These are phyloP conservation scores for Entomortierella beljakovae DNA, from an alignment of 192 early-diverging fungal genomes.

Conservation along the genomic window DNA sequence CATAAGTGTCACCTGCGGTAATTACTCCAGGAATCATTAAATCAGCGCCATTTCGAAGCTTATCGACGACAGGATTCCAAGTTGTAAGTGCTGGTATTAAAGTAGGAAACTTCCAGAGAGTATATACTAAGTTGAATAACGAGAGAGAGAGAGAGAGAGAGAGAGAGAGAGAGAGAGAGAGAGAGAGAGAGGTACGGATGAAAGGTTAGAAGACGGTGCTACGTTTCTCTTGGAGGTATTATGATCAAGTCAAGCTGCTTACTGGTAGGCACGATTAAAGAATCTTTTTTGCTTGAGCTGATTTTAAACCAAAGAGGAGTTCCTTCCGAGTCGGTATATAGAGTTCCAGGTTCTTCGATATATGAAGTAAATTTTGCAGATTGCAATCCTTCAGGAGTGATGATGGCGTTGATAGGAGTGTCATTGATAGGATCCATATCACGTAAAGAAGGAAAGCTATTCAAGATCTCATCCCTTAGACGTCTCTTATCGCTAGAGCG, in stretches of 20 bases:
- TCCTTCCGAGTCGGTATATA: conserved; percentile 69
- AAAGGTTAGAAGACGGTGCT: too few relatives aligned
- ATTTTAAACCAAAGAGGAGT: conserved; percentile 77
- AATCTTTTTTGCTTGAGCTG: conserved; percentile 41
- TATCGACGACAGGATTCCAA: conserved; percentile 73
- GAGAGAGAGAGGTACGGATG: neutral
- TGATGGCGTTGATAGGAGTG: conserved; percentile 44
- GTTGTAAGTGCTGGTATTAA: conserved; percentile 77
- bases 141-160: neutral
- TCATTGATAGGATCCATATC: conserved; percentile 51
- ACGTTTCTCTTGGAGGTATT: neutral
- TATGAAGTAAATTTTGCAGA: conserved; percentile 76
- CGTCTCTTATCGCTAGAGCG: conserved; percentile 76
- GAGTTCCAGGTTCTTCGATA: conserved; percentile 68
- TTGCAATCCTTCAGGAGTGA: conserved; percentile 68
- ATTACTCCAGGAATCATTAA: conserved; percentile 84
- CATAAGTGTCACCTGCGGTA: conserved; percentile 49
- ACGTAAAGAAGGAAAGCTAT: conserved; percentile 59
- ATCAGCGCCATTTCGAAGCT: conserved; percentile 85
- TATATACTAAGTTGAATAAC: conserved; percentile 67
- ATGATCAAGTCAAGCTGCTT: neutral
- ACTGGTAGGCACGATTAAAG: conserved; percentile 69
- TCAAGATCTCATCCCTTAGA: conserved; percentile 71
- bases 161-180: too few relatives aligned
- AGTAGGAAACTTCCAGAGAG: conserved; percentile 76